Percentiles rank a stretch among this genome's conserved stretches.
Conservation (phyloP, 352 stramenopile species). For the Globisporangium carolinianum region DNA sequence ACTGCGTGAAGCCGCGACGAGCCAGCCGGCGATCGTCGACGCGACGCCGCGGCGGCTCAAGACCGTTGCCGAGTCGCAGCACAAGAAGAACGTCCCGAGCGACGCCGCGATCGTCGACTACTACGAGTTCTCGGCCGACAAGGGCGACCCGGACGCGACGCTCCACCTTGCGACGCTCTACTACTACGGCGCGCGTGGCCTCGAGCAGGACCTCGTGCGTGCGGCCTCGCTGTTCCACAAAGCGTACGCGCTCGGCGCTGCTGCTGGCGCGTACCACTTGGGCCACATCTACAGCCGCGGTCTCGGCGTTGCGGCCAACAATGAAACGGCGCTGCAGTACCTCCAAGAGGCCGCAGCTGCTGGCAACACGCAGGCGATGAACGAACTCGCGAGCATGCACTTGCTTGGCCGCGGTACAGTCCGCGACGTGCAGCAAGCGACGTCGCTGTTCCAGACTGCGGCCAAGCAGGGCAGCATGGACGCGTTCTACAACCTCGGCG, state of each 20-base stretch:
- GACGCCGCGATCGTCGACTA: conserved; percentile 85
- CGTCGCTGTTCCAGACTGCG: conserved; percentile 62
- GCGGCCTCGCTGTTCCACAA: conserved; percentile 61
- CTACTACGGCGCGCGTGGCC: conserved; percentile 67
- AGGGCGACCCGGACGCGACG: conserved; percentile 77
- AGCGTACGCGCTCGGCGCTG: conserved; percentile 72
- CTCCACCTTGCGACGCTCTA: conserved; percentile 84
- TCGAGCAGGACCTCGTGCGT: conserved; percentile 62
- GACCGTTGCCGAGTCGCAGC: conserved; percentile 58
- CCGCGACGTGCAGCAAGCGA: conserved; percentile 49
- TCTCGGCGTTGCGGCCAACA: conserved; percentile 65
- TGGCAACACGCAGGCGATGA: conserved; percentile 68
- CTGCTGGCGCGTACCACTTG: conserved; percentile 57
- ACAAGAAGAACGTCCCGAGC: conserved; percentile 74
- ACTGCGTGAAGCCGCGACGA: conserved; percentile 50
- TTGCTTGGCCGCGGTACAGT: conserved; percentile 54
- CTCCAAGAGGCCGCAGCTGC: conserved; percentile 72
- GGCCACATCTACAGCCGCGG: conserved; percentile 79
- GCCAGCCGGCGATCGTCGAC: conserved; percentile 61
- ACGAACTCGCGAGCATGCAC: conserved; percentile 80
- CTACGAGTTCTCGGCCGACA: conserved; percentile 86
- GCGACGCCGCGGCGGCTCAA: conserved; percentile 68
- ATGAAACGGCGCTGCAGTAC: conserved; percentile 61
- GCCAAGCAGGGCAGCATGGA: conserved; percentile 84
- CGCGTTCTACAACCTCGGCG: conserved; percentile 85